These are phyloP conservation scores for Penicillium chermesinum DNA, from an alignment of 495 filamentous ascomycete genomes.

Conservation along the genomic window DNA sequence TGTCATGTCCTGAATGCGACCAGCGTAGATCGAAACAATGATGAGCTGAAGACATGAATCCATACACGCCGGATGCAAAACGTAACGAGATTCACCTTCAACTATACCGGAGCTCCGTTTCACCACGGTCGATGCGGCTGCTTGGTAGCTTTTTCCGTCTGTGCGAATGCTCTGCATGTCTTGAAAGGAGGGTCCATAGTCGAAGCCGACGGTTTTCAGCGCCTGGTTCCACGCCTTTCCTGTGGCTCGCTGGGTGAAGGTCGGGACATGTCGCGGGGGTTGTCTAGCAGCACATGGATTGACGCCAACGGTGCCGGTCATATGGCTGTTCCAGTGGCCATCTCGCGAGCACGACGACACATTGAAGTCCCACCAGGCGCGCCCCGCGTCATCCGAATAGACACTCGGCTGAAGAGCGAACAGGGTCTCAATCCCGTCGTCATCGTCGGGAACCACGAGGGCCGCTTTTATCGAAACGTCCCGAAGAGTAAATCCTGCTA, in stretches of 20 bases:
- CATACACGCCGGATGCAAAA: background rate
- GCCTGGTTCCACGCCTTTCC: background rate
- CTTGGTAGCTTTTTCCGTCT: background rate
- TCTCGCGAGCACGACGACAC: slow-evolving; percentile 34
- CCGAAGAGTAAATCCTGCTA: slow-evolving; percentile 24
- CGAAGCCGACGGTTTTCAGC: background rate
- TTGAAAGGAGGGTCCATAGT: background rate
- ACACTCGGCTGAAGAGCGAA: slow-evolving; percentile 29
- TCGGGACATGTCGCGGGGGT: background rate
- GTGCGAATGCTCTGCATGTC: background rate
- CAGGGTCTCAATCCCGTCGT: slow-evolving; percentile 23
- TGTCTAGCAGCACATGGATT: background rate
- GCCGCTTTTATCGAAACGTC: slow-evolving; percentile 14
- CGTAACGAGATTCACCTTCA: background rate
- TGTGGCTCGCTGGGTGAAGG: background rate
- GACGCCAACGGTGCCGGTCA: background rate
- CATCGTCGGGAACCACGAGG: slow-evolving; percentile 1
- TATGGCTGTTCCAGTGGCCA: background rate
- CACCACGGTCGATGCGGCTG: background rate
- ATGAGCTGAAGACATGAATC: background rate
- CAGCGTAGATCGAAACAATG: background rate
- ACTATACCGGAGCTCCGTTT: background rate
- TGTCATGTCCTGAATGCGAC: background rate
- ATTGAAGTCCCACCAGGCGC: slow-evolving; percentile 42
- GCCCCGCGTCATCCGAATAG: slow-evolving; percentile 32